Conservation (phyloP, 2,329 filamentous ascomycete species). For the Parascedosporium putredinis region DNA sequence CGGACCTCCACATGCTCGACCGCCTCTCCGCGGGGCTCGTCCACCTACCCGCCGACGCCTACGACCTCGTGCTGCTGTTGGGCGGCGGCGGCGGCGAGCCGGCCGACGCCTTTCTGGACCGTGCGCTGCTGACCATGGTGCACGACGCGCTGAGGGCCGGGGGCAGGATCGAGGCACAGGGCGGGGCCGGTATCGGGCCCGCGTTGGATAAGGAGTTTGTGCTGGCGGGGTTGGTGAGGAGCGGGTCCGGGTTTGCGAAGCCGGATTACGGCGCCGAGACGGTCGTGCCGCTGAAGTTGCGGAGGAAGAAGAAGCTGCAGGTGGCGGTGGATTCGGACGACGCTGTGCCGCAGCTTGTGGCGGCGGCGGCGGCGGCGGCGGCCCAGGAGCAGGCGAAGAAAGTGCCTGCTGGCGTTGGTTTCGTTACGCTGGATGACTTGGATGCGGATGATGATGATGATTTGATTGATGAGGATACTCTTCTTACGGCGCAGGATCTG, state of each 20-base stretch:
- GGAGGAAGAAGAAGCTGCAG: conserved; percentile 24
- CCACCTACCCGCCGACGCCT: conserved; percentile 62
- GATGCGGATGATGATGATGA: conserved; percentile 63
- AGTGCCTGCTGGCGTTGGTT: conserved; percentile 50
- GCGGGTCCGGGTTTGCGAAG: conserved; percentile 55
- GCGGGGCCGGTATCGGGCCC: conserved; percentile 45
- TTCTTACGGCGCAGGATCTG: conserved; percentile 79
- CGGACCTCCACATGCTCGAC: conserved; percentile 97
- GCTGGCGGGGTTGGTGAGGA: conserved; percentile 60
- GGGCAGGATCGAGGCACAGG: conserved; percentile 58
- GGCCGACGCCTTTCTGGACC: conserved; percentile 57
- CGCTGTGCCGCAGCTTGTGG: not conserved
- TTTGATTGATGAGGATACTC: conserved; percentile 79
- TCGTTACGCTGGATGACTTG: conserved; percentile 54
- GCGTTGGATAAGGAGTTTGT: conserved; percentile 57
- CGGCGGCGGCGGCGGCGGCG: conserved; percentile 50
- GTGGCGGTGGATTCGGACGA: conserved; percentile 6
- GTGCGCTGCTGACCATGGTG: conserved; percentile 58
- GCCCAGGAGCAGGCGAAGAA: conserved; percentile 10
- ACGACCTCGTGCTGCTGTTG: conserved; percentile 77
- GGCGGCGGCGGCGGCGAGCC: conserved; percentile 65
- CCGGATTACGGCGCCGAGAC: conserved; percentile 45
- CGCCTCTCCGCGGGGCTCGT: conserved; percentile 76
- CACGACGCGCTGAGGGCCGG: conserved; percentile 61
- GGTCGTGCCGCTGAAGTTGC: conserved; percentile 40